Conservation (phyloP, 768 basidiomycete genomes). For the Kwoniella sp. region DNA sequence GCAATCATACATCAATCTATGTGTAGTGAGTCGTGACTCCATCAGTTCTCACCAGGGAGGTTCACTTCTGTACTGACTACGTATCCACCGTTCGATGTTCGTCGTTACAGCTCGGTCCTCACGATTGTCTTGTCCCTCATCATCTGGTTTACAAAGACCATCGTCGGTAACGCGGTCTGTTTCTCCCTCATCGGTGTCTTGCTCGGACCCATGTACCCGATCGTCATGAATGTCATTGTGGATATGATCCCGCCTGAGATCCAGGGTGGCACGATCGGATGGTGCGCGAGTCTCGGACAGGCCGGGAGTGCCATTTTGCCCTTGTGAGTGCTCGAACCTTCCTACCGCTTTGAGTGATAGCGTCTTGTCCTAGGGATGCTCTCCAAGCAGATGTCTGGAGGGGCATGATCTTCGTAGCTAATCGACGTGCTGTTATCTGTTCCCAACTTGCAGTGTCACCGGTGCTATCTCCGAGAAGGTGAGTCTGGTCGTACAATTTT, state of each 20-base stretch:
- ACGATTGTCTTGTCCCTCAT: slow-evolving; percentile 63
- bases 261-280: slow-evolving; percentile 62
- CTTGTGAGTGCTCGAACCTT: slow-evolving; percentile 55
- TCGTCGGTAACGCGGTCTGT: slow-evolving; percentile 68
- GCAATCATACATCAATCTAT: slow-evolving; percentile 55
- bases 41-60: background rate
- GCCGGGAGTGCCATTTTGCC: slow-evolving; percentile 57
- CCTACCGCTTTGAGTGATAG: background rate
- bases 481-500: slow-evolving; percentile 3
- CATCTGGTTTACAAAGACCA: slow-evolving; percentile 69
- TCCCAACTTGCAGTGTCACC: slow-evolving; percentile 27
- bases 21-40: slow-evolving; percentile 49
- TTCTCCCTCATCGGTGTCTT: slow-evolving; percentile 69
- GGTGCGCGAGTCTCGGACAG: slow-evolving; percentile 55
- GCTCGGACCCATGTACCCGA: slow-evolving; percentile 76
- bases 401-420: background rate
- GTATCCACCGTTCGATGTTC: no score
- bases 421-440: background rate
- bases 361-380: background rate
- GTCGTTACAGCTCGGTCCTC: slow-evolving; percentile 26
- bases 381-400: no score
- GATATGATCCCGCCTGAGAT: slow-evolving; percentile 72
- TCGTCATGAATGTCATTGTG: slow-evolving; percentile 61
- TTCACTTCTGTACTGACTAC: background rate
- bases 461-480: slow-evolving; percentile 42